These are phyloP conservation scores for Solanum virginianum DNA, from an alignment of 257 asterid genomes.

Conservation along the genomic window DNA sequence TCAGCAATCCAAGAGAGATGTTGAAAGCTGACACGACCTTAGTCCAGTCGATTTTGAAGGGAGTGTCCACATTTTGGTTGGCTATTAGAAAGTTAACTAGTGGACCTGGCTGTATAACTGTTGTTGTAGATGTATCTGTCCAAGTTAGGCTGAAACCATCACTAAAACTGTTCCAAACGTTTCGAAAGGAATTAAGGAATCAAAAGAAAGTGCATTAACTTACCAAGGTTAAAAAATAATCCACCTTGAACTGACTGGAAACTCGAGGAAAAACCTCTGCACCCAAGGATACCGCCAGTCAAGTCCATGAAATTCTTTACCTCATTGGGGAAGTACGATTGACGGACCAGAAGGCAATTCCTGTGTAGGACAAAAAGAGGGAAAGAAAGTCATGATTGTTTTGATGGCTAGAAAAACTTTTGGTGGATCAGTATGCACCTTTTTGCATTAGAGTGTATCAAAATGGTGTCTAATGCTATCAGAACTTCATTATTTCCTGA, in stretches of 20 bases:
- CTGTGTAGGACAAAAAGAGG: constrained; percentile 1
- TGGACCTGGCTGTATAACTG: constrained; percentile 29
- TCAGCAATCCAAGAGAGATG: not conserved
- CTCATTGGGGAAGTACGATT: constrained; percentile 24
- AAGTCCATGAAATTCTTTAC: constrained; percentile 18
- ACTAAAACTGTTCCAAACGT: not conserved
- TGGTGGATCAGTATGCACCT: constrained; percentile 8
- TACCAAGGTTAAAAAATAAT: constrained; percentile 36
- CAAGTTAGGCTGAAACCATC: not conserved
- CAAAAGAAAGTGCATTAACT: not conserved
- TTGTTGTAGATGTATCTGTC: constrained; percentile 36
- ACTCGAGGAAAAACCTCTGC: constrained; percentile 40
- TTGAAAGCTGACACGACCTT: constrained; percentile 16
- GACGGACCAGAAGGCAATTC: constrained; percentile 36
- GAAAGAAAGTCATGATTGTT: not conserved
- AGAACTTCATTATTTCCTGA: constrained; percentile 1
- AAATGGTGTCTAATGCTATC: constrained; percentile 25
- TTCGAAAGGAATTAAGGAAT: not conserved
- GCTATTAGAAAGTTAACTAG: constrained; percentile 30
- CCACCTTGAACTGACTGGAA: constrained; percentile 40
- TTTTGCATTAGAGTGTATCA: constrained; percentile 26
- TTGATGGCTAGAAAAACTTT: not conserved
- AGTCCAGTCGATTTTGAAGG: constrained; percentile 31
- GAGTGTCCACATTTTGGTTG: constrained; percentile 30
- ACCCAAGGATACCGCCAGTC: constrained; percentile 34